phyloP scores from a whole-genome alignment of 2,329 filamentous ascomycete species.

The Cytospora piceae region DNA sequence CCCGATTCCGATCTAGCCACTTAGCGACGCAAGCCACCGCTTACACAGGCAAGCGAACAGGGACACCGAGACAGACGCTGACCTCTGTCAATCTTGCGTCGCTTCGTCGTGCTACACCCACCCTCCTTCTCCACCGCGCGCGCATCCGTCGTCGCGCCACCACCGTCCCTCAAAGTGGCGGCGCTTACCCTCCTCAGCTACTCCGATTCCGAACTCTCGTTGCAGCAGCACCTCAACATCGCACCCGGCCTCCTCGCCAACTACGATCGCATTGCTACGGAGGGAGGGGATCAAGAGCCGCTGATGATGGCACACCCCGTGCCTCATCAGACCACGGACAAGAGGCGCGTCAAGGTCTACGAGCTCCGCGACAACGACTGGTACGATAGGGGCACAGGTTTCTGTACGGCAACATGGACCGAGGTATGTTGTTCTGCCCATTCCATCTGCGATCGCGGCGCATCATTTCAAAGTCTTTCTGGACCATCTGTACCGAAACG shows the following conservation, averaged over 20 bases:
- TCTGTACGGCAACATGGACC: conserved; percentile 79
- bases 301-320: conserved; percentile 73
- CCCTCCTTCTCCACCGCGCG: conserved; percentile 36
- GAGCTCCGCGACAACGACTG: conserved; percentile 98
- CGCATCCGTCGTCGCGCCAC: conserved; percentile 39
- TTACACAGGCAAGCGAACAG: conserved; percentile 3
- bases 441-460: not conserved
- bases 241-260: conserved; percentile 53
- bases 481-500: not conserved
- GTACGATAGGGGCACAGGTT: conserved; percentile 96
- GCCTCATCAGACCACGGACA: conserved; percentile 69
- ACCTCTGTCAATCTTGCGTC: conserved; percentile 20
- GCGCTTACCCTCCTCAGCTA: conserved; percentile 59
- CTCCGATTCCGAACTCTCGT: conserved; percentile 59
- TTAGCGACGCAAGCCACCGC: conserved; percentile 18
- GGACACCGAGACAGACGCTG: conserved; percentile 9
- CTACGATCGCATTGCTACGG: conserved; percentile 52
- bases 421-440: conserved; percentile 58
- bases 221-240: conserved; percentile 64
- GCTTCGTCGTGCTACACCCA: conserved; percentile 23
- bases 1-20: conserved; percentile 13
- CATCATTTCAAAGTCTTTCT: not conserved
- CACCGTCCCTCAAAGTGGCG: conserved; percentile 51
- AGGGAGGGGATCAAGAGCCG: conserved; percentile 59
- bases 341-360: conserved; percentile 94